Evolutionary conservation across 1,284 basidiomycete genomes (phyloP), one percentile per base, ranked within the genome.

Genomic region (Amylostereum areolatum): DNA sequence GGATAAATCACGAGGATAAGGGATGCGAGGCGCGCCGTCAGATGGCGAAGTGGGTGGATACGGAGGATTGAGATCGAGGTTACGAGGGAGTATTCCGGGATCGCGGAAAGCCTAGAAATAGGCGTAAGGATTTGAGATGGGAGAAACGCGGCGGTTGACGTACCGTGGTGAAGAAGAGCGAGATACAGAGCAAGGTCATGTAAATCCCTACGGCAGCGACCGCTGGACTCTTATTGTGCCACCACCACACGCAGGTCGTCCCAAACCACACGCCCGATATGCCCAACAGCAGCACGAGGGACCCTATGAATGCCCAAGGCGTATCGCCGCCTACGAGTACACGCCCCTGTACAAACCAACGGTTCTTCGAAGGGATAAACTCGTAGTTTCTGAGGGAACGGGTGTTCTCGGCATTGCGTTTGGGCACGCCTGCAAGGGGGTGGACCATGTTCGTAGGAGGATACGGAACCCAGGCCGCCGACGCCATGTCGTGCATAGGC

Each of bases 21-120:
- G 87, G 46, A 74, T 76, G 50, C 77, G 77, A 46, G 75, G 62
- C 28, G 71, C 80, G 37, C 74, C 81, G 53, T 86, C 81, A 10
- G 80, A 78, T 32, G 83, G 80, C 33, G 73, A 78, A 32, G 64
- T 72, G 6, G 74, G 68, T 31, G 82, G 80, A 56, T 82, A 82
- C 7, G 90, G 91, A 0, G 92, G 92, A 54, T 90, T 81, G 25
- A 77, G 83, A 69, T 97, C 93, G 43, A 97, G 69, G 62, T 86
- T 73, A 3, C 92, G 79, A 8, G 93, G 93, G 29, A 97, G 67
- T 52, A 97, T 92, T 4, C 92, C 93, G 43, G 93, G 94, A 65
- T 97, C 94, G 45, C 81, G 77, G 57, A 86, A 83, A 3, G 91
- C 86, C 73, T 89, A 52, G 57, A 10, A 10, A 32, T 10, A 45